Evolutionary conservation across 306 rosid species (phyloP).

Genomic region (Datisca glomerata): DNA sequence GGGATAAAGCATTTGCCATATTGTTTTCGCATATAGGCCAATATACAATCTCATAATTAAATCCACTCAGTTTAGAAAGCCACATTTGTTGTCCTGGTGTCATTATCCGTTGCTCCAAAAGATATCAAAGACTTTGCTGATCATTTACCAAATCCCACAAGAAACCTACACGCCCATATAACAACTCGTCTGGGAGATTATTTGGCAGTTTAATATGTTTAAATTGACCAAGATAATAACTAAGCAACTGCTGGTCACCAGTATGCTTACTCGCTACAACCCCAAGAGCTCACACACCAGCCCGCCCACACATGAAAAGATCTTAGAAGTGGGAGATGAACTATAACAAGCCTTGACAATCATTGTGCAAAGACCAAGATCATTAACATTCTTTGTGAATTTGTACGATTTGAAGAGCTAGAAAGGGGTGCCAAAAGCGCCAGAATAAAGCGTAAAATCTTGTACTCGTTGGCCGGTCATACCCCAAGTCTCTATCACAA

Average conservation of each 20-base stretch:
- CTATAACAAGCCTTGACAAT: conserved; percentile 57
- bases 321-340: conserved; percentile 45
- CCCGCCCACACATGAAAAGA: conserved; percentile 63
- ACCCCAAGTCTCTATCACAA: conserved; percentile 47
- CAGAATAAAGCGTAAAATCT: conserved; percentile 55
- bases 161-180: conserved; percentile 64
- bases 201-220: conserved; percentile 54
- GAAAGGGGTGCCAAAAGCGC: conserved; percentile 64
- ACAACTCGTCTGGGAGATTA: conserved; percentile 60
- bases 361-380: conserved; percentile 42
- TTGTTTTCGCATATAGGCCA: too few relatives aligned
- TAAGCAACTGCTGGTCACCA: conserved; percentile 31
- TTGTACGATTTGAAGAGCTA: conserved; percentile 43
- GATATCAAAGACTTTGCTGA: too few relatives aligned
- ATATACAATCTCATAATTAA: too few relatives aligned
- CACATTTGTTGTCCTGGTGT: too few relatives aligned
- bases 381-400: conserved; percentile 30
- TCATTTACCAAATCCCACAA: conserved; percentile 78
- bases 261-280: conserved; percentile 49
- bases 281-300: conserved; percentile 66
- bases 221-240: conserved; percentile 43
- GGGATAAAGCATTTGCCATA: too few relatives aligned
- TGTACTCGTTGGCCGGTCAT: conserved; percentile 23
- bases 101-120: too few relatives aligned
- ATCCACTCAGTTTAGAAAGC: too few relatives aligned